Evolutionary conservation across 352 stramenopile genomes (phyloP).

Genomic region (Phytophthora lateralis): DNA sequence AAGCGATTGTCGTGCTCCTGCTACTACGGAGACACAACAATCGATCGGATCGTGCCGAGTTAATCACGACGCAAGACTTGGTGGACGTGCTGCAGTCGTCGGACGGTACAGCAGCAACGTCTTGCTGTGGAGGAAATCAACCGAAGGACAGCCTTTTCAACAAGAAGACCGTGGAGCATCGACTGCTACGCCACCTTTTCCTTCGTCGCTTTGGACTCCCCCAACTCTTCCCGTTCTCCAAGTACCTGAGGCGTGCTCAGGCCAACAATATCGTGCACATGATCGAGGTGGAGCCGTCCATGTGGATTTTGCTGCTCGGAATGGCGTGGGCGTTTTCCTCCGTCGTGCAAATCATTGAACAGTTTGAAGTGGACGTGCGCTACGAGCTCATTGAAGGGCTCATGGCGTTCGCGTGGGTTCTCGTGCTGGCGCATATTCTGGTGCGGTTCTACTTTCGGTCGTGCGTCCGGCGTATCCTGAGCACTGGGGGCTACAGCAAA

Average conservation of each 20-base stretch:
- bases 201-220: conserved; percentile 46
- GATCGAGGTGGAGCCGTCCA: conserved; percentile 73
- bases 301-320: conserved; percentile 56
- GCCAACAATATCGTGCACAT: conserved; percentile 77
- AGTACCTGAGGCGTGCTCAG: conserved; percentile 70
- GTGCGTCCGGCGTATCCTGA: conserved; percentile 37
- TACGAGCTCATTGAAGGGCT: conserved; percentile 44
- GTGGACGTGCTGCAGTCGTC: conserved; percentile 20
- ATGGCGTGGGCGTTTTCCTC: conserved; percentile 47
- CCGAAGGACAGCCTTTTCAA: conserved; percentile 8
- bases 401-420: conserved; percentile 33
- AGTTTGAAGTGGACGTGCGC: conserved; percentile 15
- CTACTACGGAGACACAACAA: conserved; percentile 42
- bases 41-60: conserved; percentile 41
- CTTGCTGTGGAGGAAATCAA: conserved; percentile 3
- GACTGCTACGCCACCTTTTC: conserved; percentile 51
- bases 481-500: conserved; percentile 32
- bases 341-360: conserved; percentile 20
- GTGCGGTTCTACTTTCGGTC: conserved; percentile 52
- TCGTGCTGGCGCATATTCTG: conserved; percentile 35
- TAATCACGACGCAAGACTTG: conserved; percentile 48
- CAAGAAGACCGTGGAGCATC: conserved; percentile 32
- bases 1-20: conserved; percentile 50
- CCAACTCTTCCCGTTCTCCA: conserved; percentile 64
- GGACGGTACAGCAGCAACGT: not conserved